These are phyloP conservation scores for Clathrus columnatus DNA, from an alignment of 768 basidiomycete genomes.

Conservation along the genomic window DNA sequence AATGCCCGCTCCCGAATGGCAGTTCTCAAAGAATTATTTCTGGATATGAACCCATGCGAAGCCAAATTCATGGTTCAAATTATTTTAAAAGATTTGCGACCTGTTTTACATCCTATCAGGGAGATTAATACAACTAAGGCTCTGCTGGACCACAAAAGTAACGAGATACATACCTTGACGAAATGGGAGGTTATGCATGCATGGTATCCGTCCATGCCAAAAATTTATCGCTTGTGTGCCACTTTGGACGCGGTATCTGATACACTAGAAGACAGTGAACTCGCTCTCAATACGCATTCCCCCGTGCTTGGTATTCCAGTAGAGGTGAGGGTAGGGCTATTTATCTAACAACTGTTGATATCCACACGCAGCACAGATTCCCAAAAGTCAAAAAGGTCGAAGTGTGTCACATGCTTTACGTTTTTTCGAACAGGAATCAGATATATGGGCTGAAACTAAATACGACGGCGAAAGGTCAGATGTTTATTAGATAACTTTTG, in stretches of 20 bases:
- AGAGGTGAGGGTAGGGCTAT: slow-evolving; percentile 36
- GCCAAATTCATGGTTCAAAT: slow-evolving; percentile 73
- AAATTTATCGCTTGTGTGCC: slow-evolving; percentile 45
- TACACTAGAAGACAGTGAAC: slow-evolving; percentile 21
- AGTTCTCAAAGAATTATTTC: slow-evolving; percentile 52
- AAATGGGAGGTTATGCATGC: slow-evolving; percentile 55
- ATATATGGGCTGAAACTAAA: slow-evolving; percentile 84
- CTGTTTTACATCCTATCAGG: slow-evolving; percentile 63
- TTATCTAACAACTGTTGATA: neutral
- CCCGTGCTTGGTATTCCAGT: slow-evolving; percentile 55
- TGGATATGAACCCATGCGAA: slow-evolving; percentile 50
- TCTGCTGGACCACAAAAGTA: slow-evolving; percentile 47
- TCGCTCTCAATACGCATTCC: neutral
- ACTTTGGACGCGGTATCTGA: slow-evolving; percentile 49
- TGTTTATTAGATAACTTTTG: neutral
- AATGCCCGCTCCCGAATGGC: slow-evolving; percentile 17
- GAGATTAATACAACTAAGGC: slow-evolving; percentile 39
- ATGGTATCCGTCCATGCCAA: slow-evolving; percentile 63
- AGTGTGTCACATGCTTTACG: slow-evolving; percentile 47
- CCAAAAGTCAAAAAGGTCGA: slow-evolving; percentile 73
- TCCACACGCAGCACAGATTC: slow-evolving; percentile 40
- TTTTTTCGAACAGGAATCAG: slow-evolving; percentile 31
- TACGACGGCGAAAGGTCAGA: slow-evolving; percentile 76
- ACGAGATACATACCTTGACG: slow-evolving; percentile 46
- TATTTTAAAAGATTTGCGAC: slow-evolving; percentile 79